Conservation (phyloP, 2,329 filamentous ascomycete genomes). For the Diaporthe amygdali region DNA sequence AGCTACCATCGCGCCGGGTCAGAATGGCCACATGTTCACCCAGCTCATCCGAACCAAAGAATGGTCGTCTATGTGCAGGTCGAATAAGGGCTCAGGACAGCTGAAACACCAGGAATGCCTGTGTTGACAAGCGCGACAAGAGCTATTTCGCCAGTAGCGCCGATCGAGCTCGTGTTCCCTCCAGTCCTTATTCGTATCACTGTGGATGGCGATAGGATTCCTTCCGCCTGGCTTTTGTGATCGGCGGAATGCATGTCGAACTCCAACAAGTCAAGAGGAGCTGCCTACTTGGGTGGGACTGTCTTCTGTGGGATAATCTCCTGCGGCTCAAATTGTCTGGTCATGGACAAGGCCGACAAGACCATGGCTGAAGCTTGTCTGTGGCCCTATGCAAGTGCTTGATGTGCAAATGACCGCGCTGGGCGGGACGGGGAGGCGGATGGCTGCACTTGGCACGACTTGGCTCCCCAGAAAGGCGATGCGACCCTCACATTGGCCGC, state of each 20-base stretch:
- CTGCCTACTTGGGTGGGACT: background rate
- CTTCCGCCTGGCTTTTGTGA: background rate
- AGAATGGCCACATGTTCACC: background rate
- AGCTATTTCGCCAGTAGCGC: background rate
- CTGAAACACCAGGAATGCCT: background rate
- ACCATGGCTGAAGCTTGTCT: background rate
- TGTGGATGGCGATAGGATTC: background rate
- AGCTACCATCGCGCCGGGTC: background rate
- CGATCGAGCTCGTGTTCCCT: background rate
- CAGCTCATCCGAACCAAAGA: background rate
- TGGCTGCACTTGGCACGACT: conserved; percentile 1
- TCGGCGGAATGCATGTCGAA: background rate
- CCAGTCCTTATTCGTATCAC: background rate
- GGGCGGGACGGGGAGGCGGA: background rate
- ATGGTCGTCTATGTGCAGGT: background rate
- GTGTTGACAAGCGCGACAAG: background rate
- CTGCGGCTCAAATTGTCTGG: background rate
- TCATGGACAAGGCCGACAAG: background rate
- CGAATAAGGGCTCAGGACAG: background rate
- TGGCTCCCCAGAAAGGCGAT: background rate
- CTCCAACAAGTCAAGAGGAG: background rate
- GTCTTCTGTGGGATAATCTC: too few species aligned
- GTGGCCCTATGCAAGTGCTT: background rate
- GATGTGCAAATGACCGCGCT: background rate
- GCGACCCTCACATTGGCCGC: background rate